Base-by-base conservation (phyloP, 2,329 filamentous ascomycete species). In the Pseudogymnoascus sp. region DNA sequence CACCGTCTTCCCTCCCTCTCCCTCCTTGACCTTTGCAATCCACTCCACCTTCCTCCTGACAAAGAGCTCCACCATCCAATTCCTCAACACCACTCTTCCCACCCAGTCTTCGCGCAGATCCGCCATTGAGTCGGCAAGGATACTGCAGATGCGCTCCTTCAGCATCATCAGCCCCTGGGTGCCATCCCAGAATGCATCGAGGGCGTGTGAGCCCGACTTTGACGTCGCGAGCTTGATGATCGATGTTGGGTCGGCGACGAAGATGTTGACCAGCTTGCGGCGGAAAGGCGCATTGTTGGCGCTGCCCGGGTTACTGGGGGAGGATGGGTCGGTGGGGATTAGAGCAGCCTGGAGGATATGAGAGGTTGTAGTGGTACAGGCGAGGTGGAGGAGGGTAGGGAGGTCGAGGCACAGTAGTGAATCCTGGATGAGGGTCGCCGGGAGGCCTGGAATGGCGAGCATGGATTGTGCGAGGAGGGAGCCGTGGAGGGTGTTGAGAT, bases 391-490 rank as follows among this genome's bases (percentile, higher is more conserved):
- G 62, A 87, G 79, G 21, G 78, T 82, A 62, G 79, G 82, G 53
- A 76, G 73, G 10, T 80, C 77, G 67, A 89, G 80, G 3, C 83
- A 79, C 19, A 87, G 77, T 24, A 95, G 76, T n/a, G 88, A 84
- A 14, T 86, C 83, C 72, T 95, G 90, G 33, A 96, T 83, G 10
- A 93, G 81, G 61, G 84, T 84, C 63, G 84, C 82, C 1, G 93
- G 79, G 0, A 82, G 75, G 0, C 91, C 91, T 0, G 89, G 84
- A 26, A 91, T 87, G 6, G 83, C 78, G 61, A 97, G 84, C 79
- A 99, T 88, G 3, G 89, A 79, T 66, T 95, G 87, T 7, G 90
- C 87, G 29, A 99, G 82, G 56, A 96, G 82, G 19, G 90, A 91
- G 65, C 89, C 91, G 77, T 99, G 93, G 73, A 91, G 75, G 80